Conservation (phyloP, 768 basidiomycete genomes). For the Tephrocybe sp. region DNA sequence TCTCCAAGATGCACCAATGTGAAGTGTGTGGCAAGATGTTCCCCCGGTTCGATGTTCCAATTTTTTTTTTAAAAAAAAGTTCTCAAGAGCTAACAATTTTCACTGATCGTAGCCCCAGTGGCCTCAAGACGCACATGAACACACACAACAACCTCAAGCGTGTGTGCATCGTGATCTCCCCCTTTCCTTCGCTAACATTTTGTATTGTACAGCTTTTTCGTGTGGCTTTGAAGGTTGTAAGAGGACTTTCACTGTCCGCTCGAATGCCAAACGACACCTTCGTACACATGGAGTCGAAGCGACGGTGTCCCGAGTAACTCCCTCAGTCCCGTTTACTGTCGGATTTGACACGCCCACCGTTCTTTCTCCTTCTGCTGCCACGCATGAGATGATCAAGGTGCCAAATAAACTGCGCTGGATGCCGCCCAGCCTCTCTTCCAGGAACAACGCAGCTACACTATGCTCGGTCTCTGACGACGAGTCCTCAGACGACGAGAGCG, state of each 20-base stretch:
- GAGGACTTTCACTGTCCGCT: slow-evolving; percentile 74
- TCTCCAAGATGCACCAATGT: slow-evolving; percentile 54
- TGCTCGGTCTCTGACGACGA: slow-evolving; percentile 25
- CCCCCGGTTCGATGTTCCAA: slow-evolving; percentile 38
- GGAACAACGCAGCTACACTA: slow-evolving; percentile 25
- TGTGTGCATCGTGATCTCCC: slow-evolving; percentile 27
- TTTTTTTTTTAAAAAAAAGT: slow-evolving; percentile 3
- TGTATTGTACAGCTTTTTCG: slow-evolving; percentile 34
- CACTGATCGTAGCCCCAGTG: slow-evolving; percentile 43
- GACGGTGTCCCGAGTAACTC: slow-evolving; percentile 7
- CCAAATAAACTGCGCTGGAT: slow-evolving; percentile 41
- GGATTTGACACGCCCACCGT: slow-evolving; percentile 40
- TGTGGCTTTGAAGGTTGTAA: slow-evolving; percentile 63
- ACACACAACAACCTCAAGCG: slow-evolving; percentile 54
- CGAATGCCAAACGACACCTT: slow-evolving; percentile 79
- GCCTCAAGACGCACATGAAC: slow-evolving; percentile 58
- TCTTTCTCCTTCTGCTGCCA: slow-evolving; percentile 13
- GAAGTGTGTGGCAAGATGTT: slow-evolving; percentile 50
- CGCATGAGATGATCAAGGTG: slow-evolving; percentile 14
- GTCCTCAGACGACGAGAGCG: slow-evolving; percentile 20
- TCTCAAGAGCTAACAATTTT: slow-evolving; percentile 1
- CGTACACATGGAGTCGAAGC: slow-evolving; percentile 65
- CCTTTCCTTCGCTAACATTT: not conserved
- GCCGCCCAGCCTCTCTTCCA: slow-evolving; percentile 35
- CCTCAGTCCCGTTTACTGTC: slow-evolving; percentile 30